Base-by-base conservation (phyloP, 169 alveolate genomes). In the Plasmodium coatneyi region DNA sequence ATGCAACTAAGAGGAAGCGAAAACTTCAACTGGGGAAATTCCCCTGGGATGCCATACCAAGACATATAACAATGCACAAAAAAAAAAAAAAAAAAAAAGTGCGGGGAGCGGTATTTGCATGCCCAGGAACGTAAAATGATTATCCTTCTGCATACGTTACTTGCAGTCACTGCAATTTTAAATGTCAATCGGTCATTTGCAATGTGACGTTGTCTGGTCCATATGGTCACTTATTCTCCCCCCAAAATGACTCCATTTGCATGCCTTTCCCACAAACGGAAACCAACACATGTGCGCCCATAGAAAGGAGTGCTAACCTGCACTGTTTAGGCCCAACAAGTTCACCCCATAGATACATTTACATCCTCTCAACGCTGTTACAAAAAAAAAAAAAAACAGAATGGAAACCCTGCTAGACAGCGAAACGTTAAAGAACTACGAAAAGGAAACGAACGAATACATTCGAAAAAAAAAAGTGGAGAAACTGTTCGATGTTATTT, bases 361-460 rank as follows among this genome's bases (percentile, higher is more conserved):
- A 0, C 32, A 25, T 12, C 79, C 79, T 30, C 36, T 70, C 43
- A 70, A 30, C 36, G 52, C 22, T 7, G 19, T 39, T 10, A 78
- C 25, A 34, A 6, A 81, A 81, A 43, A 30, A 81, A 46, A 46
- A 19, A 60, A 22, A 28, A 60, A 60, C 60, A 82, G 9, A 49
- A 84, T 84, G 92, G 92, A 84, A 84, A 84, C 92, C 19, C 80
- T 84, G 12, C 52, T 84, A 43, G 80, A 84, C 43, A 72, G 92
- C 76, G 92, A 84, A 84, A 84, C 84, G 14, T 39, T 84, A 52
- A 84, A 84, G 70, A 84, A 84, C 39, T 84, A 72, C 46, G 84
- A 84, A 74, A 82, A 84, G 60, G 92, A 84, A 84, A 84, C 92
- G 46, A 84, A 84, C 30, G 92, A 84, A 84, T 84, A 84, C 43